Evolutionary conservation across 164 flowering plant species (phyloP).

Genomic region (Echeveria elegans): DNA sequence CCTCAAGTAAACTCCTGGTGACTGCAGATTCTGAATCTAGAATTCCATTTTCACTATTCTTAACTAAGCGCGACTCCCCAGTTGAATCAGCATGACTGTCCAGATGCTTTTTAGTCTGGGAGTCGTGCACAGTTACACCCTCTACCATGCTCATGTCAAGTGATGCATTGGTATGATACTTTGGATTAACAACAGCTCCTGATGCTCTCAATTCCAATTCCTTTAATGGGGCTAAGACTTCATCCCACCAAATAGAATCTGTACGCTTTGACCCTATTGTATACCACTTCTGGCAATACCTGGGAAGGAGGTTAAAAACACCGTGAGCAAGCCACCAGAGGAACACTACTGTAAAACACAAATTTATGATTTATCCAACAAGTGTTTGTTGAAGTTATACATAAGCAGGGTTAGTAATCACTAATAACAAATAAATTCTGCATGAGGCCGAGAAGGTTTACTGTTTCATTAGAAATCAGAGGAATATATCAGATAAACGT

Average conservation of each 20-base stretch:
- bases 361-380: slow-evolving; percentile 4
- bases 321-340: slow-evolving; percentile 1
- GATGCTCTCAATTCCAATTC: slow-evolving; percentile 61
- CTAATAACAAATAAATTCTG: neutral
- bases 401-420: neutral
- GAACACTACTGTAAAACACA: neutral
- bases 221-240: slow-evolving; percentile 67
- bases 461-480: neutral
- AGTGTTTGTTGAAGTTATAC: neutral
- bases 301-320: slow-evolving; percentile 20
- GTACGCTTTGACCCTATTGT: slow-evolving; percentile 61
- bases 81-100: neutral
- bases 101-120: neutral
- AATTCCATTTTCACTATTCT: slow-evolving; percentile 15
- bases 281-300: slow-evolving; percentile 93
- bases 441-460: neutral
- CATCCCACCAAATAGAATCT: slow-evolving; percentile 74
- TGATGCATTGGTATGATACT: slow-evolving; percentile 14
- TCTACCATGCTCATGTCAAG: slow-evolving; percentile 15
- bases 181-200: slow-evolving; percentile 28
- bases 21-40: slow-evolving; percentile 15
- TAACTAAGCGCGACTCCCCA: slow-evolving; percentile 5
- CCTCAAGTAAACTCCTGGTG: slow-evolving; percentile 55
- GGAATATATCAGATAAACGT: neutral
- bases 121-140: neutral